Conservation (phyloP, 1,139 yeast genomes). For the Yamadazyma atmosphaerica region DNA sequence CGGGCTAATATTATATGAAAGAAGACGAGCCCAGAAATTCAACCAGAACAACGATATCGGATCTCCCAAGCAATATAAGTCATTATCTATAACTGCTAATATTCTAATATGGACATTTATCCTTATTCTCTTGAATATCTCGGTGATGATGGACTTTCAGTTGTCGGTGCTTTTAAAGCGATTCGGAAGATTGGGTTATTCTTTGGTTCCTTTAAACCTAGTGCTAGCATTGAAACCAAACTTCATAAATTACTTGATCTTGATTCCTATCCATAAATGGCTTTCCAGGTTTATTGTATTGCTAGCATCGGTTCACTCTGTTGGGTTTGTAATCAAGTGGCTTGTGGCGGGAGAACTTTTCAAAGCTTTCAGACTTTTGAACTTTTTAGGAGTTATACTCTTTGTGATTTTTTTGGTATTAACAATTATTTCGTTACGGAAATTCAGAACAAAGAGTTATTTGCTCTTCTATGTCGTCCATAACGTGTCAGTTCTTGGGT, state of each 20-base stretch:
- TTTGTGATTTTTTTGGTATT: conserved; percentile 45
- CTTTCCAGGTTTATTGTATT: conserved; percentile 62
- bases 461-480: conserved; percentile 35
- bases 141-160: conserved; percentile 7
- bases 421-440: conserved; percentile 52
- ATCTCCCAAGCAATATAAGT: neutral
- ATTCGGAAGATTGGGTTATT: conserved; percentile 62
- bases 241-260: conserved; percentile 48
- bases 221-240: conserved; percentile 61
- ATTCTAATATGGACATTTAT: neutral
- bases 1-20: conserved; percentile 7
- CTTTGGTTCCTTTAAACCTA: conserved; percentile 64
- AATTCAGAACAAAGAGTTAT: conserved; percentile 26
- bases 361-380: conserved; percentile 47
- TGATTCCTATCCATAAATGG: conserved; percentile 77
- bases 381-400: conserved; percentile 64
- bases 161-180: conserved; percentile 33
- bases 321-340: conserved; percentile 56
- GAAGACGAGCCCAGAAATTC: neutral
- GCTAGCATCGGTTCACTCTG: conserved; percentile 55
- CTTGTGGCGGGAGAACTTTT: conserved; percentile 27
- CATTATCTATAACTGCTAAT: neutral
- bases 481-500: conserved; percentile 29
- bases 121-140: neutral
- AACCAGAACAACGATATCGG: neutral